A percentile compares a stretch with the other conserved stretches of the same genome.
phyloP scores from a whole-genome alignment of 1,284 basidiomycete species.

The Leccinum pallidistipes region DNA sequence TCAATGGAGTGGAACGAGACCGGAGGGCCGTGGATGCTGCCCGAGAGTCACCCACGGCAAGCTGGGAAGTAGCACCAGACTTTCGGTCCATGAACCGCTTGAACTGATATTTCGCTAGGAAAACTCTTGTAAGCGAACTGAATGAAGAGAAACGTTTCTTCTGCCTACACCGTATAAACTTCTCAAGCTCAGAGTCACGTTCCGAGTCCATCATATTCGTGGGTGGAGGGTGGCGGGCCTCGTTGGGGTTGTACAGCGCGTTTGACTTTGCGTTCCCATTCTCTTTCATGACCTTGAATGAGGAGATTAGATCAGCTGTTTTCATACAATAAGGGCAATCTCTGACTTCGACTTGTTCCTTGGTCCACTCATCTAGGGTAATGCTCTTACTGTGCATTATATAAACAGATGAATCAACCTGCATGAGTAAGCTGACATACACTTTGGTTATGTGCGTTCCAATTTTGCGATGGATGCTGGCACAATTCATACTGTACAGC shows the following conservation, averaged over 20 bases:
- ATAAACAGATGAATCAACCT: neutral
- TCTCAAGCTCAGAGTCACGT: slow-evolving; percentile 82
- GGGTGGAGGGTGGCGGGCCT: slow-evolving; percentile 73
- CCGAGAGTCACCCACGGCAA: slow-evolving; percentile 35
- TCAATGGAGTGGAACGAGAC: slow-evolving; percentile 12
- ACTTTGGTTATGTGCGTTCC: slow-evolving; percentile 86
- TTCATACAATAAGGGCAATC: slow-evolving; percentile 6
- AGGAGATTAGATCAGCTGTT: slow-evolving; percentile 13
- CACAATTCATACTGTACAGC: slow-evolving; percentile 67
- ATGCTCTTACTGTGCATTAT: slow-evolving; percentile 67
- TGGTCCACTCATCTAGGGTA: slow-evolving; percentile 81
- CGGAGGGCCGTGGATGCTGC: slow-evolving; percentile 33
- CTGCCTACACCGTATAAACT: slow-evolving; percentile 70
- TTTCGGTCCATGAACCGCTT: slow-evolving; percentile 55
- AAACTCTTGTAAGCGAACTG: slow-evolving; percentile 2
- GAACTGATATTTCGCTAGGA: slow-evolving; percentile 71
- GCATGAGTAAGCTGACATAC: slow-evolving; percentile 43
- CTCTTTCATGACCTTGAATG: slow-evolving; percentile 61
- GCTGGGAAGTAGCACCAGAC: slow-evolving; percentile 29
- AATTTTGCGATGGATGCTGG: slow-evolving; percentile 86
- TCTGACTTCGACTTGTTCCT: slow-evolving; percentile 70
- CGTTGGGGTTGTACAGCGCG: slow-evolving; percentile 68
- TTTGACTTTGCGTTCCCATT: slow-evolving; percentile 83
- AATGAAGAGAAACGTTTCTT: neutral
- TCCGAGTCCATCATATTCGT: slow-evolving; percentile 77